Evolutionary conservation across 345 rosid species (phyloP).

Genomic region (Eucalyptus grandis): DNA sequence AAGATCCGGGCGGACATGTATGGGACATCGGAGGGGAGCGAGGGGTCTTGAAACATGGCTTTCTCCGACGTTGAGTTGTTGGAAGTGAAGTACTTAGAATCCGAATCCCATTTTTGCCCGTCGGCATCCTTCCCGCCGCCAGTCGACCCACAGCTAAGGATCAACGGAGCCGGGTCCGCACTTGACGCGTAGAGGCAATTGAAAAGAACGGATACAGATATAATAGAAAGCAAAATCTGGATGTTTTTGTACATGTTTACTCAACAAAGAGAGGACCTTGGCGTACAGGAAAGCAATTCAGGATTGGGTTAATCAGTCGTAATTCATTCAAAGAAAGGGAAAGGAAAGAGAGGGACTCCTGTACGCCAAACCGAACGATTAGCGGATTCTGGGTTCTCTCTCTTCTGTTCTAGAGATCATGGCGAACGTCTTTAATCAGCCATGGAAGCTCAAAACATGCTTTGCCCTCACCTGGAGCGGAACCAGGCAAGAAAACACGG

Average conservation of each 20-base stretch:
- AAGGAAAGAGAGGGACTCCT: background rate
- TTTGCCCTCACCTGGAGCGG: slow-evolving; percentile 9
- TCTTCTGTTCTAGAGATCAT: background rate
- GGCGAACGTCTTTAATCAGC: background rate
- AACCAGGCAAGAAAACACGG: slow-evolving; percentile 30
- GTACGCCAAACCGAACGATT: background rate
- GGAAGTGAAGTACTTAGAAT: slow-evolving; percentile 29
- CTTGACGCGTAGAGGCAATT: background rate
- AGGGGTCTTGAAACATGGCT: slow-evolving; percentile 58
- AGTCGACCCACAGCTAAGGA: slow-evolving; percentile 42
- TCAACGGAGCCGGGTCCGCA: background rate
- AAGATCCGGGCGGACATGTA: slow-evolving; percentile 73
- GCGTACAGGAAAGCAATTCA: background rate
- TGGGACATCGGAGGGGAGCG: slow-evolving; percentile 49
- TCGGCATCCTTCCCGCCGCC: slow-evolving; percentile 37
- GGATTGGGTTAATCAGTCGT: background rate
- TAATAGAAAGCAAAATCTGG: background rate
- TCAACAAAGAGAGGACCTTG: background rate
- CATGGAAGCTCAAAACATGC: slow-evolving; percentile 5
- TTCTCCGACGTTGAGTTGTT: slow-evolving; percentile 12
- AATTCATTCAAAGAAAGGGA: background rate
- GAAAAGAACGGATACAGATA: background rate
- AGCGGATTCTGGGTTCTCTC: background rate
- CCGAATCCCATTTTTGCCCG: slow-evolving; percentile 52
- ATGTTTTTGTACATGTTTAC: background rate